Percentiles rank a stretch among this genome's conserved stretches.
Evolutionary conservation across 805 yeast species (phyloP).

Genomic region (Candida ovalis): DNA sequence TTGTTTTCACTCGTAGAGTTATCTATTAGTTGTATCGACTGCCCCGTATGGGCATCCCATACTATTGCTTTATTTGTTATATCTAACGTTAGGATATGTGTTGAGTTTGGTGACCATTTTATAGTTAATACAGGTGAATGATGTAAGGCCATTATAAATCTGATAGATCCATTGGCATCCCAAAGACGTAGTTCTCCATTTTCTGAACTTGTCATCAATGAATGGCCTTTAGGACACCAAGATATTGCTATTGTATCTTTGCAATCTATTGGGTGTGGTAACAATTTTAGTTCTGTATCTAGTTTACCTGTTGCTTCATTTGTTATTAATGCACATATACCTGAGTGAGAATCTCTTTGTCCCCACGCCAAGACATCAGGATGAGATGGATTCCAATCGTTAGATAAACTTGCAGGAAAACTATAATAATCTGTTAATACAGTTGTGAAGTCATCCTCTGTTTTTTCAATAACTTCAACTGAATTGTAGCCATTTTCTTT

Average conservation of each 20-base stretch:
- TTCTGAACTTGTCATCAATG: slow-evolving; percentile 58
- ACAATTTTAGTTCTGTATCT: slow-evolving; percentile 10
- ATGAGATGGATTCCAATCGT: slow-evolving; percentile 55
- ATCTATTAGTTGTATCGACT: slow-evolving; percentile 45
- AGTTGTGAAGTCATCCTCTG: slow-evolving; percentile 29
- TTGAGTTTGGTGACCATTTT: slow-evolving; percentile 57
- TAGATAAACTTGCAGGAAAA: slow-evolving; percentile 42
- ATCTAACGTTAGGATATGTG: slow-evolving; percentile 58
- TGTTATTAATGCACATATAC: slow-evolving; percentile 23
- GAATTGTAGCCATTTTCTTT: background rate
- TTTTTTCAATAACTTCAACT: slow-evolving; percentile 3
- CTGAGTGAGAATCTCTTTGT: slow-evolving; percentile 28
- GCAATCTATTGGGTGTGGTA: slow-evolving; percentile 22
- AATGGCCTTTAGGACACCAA: slow-evolving; percentile 68
- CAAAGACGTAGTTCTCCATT: slow-evolving; percentile 79
- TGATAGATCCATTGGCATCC: slow-evolving; percentile 65
- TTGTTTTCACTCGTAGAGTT: slow-evolving; percentile 9
- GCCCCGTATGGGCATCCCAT: slow-evolving; percentile 64
- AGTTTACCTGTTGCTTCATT: slow-evolving; percentile 12
- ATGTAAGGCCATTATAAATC: slow-evolving; percentile 52
- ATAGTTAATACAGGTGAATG: slow-evolving; percentile 51
- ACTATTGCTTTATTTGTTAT: slow-evolving; percentile 47
- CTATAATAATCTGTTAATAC: slow-evolving; percentile 36
- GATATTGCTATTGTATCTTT: slow-evolving; percentile 32
- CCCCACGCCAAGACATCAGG: slow-evolving; percentile 52